A percentile compares a stretch with the other conserved stretches of the same genome.
Evolutionary conservation across 345 rosid genomes (phyloP).

Genomic region (Euphorbia peplus): DNA sequence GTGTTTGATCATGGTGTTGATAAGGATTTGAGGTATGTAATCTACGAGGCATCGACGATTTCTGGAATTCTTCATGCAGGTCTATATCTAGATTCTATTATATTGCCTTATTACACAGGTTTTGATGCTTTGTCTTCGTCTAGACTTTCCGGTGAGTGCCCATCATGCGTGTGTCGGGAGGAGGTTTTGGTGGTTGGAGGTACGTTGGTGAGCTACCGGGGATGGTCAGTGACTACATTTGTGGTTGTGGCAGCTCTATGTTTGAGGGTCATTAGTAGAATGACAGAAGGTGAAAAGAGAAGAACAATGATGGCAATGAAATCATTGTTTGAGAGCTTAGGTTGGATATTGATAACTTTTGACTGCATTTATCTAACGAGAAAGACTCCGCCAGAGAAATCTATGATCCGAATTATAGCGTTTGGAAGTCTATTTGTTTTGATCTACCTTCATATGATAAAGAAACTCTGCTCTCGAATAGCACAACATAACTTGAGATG

Average conservation of each 20-base stretch:
- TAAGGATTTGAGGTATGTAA: slow-evolving; percentile 48
- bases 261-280: slow-evolving; percentile 27
- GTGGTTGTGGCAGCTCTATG: slow-evolving; percentile 48
- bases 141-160: slow-evolving; percentile 62
- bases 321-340: slow-evolving; percentile 34
- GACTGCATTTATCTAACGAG: slow-evolving; percentile 50
- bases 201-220: slow-evolving; percentile 50
- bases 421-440: slow-evolving; percentile 48
- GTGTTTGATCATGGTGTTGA: slow-evolving; percentile 45
- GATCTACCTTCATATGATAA: slow-evolving; percentile 46
- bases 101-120: slow-evolving; percentile 83
- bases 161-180: slow-evolving; percentile 63
- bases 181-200: slow-evolving; percentile 71
- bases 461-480: slow-evolving; percentile 19
- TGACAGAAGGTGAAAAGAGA: neutral
- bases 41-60: slow-evolving; percentile 70
- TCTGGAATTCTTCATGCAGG: slow-evolving; percentile 81
- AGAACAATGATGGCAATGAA: neutral
- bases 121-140: slow-evolving; percentile 68
- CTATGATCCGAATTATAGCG: slow-evolving; percentile 30
- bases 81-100: slow-evolving; percentile 61
- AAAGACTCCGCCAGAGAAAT: slow-evolving; percentile 41
- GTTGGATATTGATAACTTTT: slow-evolving; percentile 42
- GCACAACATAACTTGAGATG: slow-evolving; percentile 3
- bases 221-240: slow-evolving; percentile 61